Evolutionary conservation across 306 rosid genomes (phyloP).

Genomic region (Begonia loranthoides): DNA sequence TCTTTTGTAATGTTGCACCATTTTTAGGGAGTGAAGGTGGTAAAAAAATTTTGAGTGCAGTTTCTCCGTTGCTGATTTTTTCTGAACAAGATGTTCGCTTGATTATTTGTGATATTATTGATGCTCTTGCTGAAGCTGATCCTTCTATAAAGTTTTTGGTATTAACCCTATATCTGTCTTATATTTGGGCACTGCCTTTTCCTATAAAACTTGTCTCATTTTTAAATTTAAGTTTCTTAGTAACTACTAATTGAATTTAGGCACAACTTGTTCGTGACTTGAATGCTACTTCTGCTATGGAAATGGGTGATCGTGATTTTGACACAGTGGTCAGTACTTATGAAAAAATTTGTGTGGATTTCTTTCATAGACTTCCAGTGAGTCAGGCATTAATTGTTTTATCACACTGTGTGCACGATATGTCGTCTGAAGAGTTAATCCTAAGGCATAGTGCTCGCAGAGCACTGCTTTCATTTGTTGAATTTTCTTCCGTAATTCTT

Average conservation of each 20-base stretch:
- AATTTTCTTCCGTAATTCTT: constrained; percentile 46
- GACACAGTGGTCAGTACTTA: constrained; percentile 53
- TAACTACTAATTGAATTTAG: constrained; percentile 18
- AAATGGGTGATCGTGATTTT: constrained; percentile 63
- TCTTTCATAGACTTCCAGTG: constrained; percentile 36
- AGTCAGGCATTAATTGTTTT: constrained; percentile 63
- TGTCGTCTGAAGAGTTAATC: constrained; percentile 67
- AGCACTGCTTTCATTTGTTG: constrained; percentile 60
- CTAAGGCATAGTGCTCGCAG: constrained; percentile 47
- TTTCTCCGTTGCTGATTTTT: constrained; percentile 50
- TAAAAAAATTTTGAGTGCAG: constrained; percentile 38
- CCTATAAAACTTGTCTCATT: constrained; percentile 8
- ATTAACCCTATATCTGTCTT: constrained; percentile 16
- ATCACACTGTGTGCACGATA: constrained; percentile 84
- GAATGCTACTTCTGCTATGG: constrained; percentile 53
- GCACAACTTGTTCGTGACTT: constrained; percentile 57
- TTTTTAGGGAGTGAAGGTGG: constrained; percentile 41
- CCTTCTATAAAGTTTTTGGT: constrained; percentile 50
- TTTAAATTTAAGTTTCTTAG: not conserved
- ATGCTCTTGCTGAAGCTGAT: constrained; percentile 50
- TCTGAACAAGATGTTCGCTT: constrained; percentile 50
- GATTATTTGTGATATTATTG: constrained; percentile 65
- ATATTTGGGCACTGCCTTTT: constrained; percentile 9
- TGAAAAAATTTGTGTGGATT: constrained; percentile 32
- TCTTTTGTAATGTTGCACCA: constrained; percentile 49